Percentiles rank a stretch among this genome's conserved stretches.
phyloP scores from a whole-genome alignment of 306 rosid species.

The Betula pendula region DNA sequence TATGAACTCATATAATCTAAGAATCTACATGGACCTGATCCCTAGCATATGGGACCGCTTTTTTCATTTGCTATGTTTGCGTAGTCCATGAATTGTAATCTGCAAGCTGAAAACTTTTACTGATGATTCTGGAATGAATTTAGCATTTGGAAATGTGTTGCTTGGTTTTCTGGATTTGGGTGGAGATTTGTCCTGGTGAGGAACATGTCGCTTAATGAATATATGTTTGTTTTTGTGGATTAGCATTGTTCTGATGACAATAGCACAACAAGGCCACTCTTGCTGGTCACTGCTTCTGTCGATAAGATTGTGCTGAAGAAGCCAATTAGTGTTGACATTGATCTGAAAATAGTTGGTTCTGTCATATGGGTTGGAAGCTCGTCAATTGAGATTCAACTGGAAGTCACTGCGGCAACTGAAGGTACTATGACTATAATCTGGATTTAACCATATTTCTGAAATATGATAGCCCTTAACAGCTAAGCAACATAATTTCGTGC shows the following conservation, averaged over 20 bases:
- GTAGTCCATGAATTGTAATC: constrained; percentile 17
- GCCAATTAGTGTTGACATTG: constrained; percentile 76
- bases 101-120: constrained; percentile 3
- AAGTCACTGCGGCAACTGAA: constrained; percentile 58
- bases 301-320: constrained; percentile 89
- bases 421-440: constrained; percentile 41
- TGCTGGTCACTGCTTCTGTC: constrained; percentile 89
- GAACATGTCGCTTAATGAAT: neutral
- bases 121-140: constrained; percentile 13
- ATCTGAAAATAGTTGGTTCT: constrained; percentile 81
- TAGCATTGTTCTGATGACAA: constrained; percentile 89
- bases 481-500: neutral
- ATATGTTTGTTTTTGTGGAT: constrained; percentile 23
- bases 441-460: constrained; percentile 13
- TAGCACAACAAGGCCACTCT: constrained; percentile 80
- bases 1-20: too few relatives aligned
- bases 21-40: too few relatives aligned
- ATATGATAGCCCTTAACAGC: neutral
- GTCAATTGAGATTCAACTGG: constrained; percentile 87
- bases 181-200: neutral
- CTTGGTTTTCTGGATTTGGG: constrained; percentile 18
- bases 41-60: too few relatives aligned
- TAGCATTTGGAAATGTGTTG: neutral
- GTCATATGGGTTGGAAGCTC: constrained; percentile 96
- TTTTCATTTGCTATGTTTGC: constrained; percentile 14